Conservation (phyloP, 768 basidiomycete genomes). For the Auricularia cornea region DNA sequence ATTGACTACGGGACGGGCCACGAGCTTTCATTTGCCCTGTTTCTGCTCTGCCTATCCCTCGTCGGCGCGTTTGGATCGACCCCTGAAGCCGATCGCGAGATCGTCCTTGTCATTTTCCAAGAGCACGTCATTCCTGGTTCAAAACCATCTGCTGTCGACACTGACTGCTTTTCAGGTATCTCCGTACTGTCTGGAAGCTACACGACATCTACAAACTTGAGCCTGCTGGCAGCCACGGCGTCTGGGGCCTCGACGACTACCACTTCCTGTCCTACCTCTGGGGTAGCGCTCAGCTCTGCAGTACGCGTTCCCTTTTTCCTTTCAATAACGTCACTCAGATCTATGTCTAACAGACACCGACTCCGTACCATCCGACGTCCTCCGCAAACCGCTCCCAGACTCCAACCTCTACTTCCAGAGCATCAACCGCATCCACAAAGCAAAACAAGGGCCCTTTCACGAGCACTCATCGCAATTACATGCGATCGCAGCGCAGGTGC, state of each 20-base stretch:
- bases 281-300: slow-evolving; percentile 83
- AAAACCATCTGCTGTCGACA: slow-evolving; percentile 29
- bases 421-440: slow-evolving; percentile 67
- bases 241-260: slow-evolving; percentile 96
- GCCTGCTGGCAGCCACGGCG: slow-evolving; percentile 95
- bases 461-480: slow-evolving; percentile 89
- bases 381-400: slow-evolving; percentile 46
- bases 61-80: slow-evolving; percentile 53
- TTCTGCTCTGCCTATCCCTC: slow-evolving; percentile 65
- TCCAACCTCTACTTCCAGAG: slow-evolving; percentile 78
- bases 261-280: slow-evolving; percentile 84
- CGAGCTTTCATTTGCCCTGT: slow-evolving; percentile 79
- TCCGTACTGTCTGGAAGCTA: slow-evolving; percentile 72
- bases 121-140: slow-evolving; percentile 31
- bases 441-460: slow-evolving; percentile 82
- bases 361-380: slow-evolving; percentile 56
- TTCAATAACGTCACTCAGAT: not conserved
- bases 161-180: slow-evolving; percentile 69
- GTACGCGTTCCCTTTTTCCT: slow-evolving; percentile 24
- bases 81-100: slow-evolving; percentile 50
- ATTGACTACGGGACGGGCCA: slow-evolving; percentile 98
- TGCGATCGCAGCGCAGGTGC: slow-evolving; percentile 79
- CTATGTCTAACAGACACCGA: slow-evolving; percentile 40
- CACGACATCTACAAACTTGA: slow-evolving; percentile 88
- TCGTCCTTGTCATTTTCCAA: slow-evolving; percentile 19